Conservation (phyloP, 2,329 filamentous ascomycete species). For the Sclerotinia sclerotiorum region DNA sequence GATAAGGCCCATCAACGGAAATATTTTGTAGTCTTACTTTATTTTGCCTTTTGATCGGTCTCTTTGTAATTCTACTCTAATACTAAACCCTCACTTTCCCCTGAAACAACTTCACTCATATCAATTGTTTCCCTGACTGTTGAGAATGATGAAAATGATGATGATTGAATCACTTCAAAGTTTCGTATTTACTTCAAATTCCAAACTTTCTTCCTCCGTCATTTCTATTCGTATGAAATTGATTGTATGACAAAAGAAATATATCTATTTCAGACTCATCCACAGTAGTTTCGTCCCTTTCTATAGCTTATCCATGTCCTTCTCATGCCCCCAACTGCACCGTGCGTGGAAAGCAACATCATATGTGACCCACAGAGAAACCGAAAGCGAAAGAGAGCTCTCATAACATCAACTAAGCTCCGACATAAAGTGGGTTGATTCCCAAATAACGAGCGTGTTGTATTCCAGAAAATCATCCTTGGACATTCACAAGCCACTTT, state of each 20-base stretch:
- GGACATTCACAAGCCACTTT: not conserved
- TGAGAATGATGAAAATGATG: not conserved
- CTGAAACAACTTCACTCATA: slow-evolving; percentile 5
- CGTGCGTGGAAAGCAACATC: slow-evolving; percentile 10
- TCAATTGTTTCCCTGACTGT: not conserved
- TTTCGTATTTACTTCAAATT: not conserved
- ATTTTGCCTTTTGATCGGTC: not conserved
- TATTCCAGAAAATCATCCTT: not conserved
- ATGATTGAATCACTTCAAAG: not conserved
- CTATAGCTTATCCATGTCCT: slow-evolving; percentile 2
- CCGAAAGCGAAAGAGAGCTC: slow-evolving; percentile 10
- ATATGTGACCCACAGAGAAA: not conserved
- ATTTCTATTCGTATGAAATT: slow-evolving; percentile 11
- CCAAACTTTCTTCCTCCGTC: not conserved
- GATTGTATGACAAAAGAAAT: not conserved
- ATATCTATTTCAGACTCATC: slow-evolving; percentile 14
- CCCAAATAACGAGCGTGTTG: not conserved
- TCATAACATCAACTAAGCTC: not conserved
- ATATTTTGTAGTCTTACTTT: not conserved
- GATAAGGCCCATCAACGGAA: not conserved
- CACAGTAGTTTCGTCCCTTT: not conserved
- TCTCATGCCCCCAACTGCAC: slow-evolving; percentile 8
- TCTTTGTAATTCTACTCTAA: slow-evolving; percentile 1
- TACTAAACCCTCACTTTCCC: slow-evolving; percentile 19
- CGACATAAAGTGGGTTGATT: slow-evolving; percentile 18